Evolutionary conservation across 2,329 filamentous ascomycete species (phyloP), one percentile per base, ranked within the genome.

Genomic region (Helicocarpus griseus): DNA sequence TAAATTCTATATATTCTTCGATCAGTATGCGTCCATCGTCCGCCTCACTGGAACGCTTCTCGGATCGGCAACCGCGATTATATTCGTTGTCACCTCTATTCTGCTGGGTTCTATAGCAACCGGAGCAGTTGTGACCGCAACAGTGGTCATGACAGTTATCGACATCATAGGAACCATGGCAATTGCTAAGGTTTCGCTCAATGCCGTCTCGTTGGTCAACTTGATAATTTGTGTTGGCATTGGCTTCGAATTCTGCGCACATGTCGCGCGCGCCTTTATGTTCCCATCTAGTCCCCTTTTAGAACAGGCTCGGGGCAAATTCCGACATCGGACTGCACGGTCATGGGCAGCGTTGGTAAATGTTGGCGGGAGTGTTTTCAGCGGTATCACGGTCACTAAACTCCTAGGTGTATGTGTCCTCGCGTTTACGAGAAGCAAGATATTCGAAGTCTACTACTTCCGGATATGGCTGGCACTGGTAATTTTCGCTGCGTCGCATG

Each of bases 371-470:
- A 93, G 87, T 43, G 94, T 98, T 11, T 94, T 98, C 63, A 94
- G 87, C 29, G 93, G 93, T 2, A 98, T 98, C 66, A 97, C 91
- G 0, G 77, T 98, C 49, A 98, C 93, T 2, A 98, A 98, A 70
- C 78, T 98, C 1, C 75, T 98, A 1, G 93, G 93, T 3, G 91
- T 98, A 0, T 85, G 79, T 43, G 93, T 98, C 33, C 75, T 98
- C 19, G 93, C 93, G 0, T 98, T 96, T 63, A 98, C 93, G 6
- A 77, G 87, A 48, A 95, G 88, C 68, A 98, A 97, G 80, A 98
- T 98, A 64, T 98, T 98, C 62, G 94, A 98, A 73, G 89, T 98
- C 53, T 98, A 98, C 72, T 98, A 98, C 71, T 98, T 98, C 77
- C 81, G 93, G 40, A 87, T 98, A 40, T 98, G 93, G 93, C 74